These are phyloP conservation scores for Zymoseptoria tritici DNA, from an alignment of 2,329 filamentous ascomycete species.

Conservation along the genomic window DNA sequence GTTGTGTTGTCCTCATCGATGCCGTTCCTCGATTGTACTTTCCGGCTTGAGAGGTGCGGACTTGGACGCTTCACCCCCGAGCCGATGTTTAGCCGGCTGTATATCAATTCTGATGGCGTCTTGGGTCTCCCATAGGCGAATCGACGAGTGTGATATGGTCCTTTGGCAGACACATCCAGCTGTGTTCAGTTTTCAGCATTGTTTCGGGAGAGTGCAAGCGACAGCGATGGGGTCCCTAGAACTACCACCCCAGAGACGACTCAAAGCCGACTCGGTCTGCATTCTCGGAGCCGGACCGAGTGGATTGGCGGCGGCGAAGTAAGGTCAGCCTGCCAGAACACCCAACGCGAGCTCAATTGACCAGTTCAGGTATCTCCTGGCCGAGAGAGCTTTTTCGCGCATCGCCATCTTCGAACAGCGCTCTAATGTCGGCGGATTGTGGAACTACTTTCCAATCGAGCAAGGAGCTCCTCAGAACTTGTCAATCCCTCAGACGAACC, in stretches of 20 bases:
- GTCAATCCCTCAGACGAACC: constrained; percentile 60
- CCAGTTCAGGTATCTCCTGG: constrained; percentile 57
- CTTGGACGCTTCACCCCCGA: background rate
- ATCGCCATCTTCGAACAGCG: constrained; percentile 81
- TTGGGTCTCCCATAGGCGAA: background rate
- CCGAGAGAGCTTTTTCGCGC: constrained; percentile 60
- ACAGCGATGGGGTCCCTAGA: constrained; percentile 13
- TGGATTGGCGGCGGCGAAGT: constrained; percentile 71
- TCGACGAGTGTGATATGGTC: background rate
- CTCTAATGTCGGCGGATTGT: constrained; percentile 68
- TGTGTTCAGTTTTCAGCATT: background rate
- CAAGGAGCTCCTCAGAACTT: constrained; percentile 38
- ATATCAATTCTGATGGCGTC: background rate
- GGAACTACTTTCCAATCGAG: constrained; percentile 62
- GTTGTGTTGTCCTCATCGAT: background rate
- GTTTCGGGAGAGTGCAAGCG: background rate
- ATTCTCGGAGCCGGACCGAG: constrained; percentile 77
- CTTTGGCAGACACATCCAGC: background rate
- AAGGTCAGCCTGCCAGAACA: constrained; percentile 9
- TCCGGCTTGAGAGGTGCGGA: background rate
- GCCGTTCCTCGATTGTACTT: background rate
- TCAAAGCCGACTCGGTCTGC: constrained; percentile 55
- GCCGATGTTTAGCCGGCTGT: background rate
- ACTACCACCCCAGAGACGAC: constrained; percentile 14
- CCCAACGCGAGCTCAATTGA: background rate